Base-by-base conservation (phyloP, 768 basidiomycete species). In the Podaxis carcinomalis region DNA sequence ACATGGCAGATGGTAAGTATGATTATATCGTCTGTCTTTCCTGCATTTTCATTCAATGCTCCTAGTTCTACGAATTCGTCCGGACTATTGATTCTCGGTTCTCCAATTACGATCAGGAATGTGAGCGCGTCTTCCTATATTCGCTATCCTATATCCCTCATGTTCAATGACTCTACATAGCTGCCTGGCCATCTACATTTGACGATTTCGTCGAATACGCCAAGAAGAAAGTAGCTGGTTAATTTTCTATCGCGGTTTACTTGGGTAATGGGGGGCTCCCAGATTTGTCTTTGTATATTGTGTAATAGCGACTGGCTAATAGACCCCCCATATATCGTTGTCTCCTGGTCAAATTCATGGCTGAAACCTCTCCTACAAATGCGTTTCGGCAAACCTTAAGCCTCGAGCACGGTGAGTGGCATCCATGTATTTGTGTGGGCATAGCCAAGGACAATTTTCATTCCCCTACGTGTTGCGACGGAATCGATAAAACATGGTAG, bases 151-250 rank as follows among this genome's bases (percentile, higher is more conserved):
- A 6, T 51, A 42, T 59, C 59, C 58, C 52, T 46, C n/a, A 55
- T 3, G 23, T 25, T 5, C 23, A 39, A 4, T 32, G 39, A 37
- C 14, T 52, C 55, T 62, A 19, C 68, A 44, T 28, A 92, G 92
- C 83, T 51, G 89, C 93, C 1, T 94, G 92, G 92, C 92, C 92
- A 4, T 92, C 91, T 39, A 82, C 87, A 23, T 89, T 94, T 63
- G 92, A 95, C 66, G 90, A 91, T 55, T 93, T 92, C 66, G 90
- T 92, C 14, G 84, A 81, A 57, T 88, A 79, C 67, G 88, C 84
- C 42, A 84, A 80, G 68, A 72, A 73, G 63, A 74, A 77, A 51
- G 62, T 79, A 51, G 47, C 13, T 21, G 32, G 21, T 28, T 62
- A 37, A 61, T 54, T 11, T 16, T 44, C 39, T 35, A 27, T 44